These are phyloP conservation scores for Suillus discolor DNA, from an alignment of 768 basidiomycete genomes.

Conservation along the genomic window DNA sequence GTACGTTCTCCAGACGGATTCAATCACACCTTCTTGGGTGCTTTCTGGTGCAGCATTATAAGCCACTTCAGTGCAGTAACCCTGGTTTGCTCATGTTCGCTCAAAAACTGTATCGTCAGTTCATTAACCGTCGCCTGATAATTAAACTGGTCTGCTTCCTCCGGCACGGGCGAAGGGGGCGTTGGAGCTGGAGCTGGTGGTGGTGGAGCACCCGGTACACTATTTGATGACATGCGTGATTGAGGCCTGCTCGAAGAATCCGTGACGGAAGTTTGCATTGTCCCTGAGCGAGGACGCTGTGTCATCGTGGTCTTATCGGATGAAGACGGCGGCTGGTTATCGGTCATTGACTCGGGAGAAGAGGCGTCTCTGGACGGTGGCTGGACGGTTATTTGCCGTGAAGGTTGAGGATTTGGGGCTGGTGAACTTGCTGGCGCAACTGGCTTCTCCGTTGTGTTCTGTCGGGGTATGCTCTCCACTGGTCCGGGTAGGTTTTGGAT, in stretches of 20 bases:
- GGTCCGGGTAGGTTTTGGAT: constrained; percentile 86
- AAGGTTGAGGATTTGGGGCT: constrained; percentile 46
- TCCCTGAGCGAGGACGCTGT: constrained; percentile 26
- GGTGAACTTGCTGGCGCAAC: constrained; percentile 55
- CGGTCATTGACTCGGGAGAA: constrained; percentile 46
- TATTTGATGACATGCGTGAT: constrained; percentile 58
- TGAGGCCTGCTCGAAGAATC: constrained; percentile 58
- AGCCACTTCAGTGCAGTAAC: constrained; percentile 97
- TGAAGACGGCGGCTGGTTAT: constrained; percentile 31
- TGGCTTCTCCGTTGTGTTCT: constrained; percentile 29
- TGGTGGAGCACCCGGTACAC: constrained; percentile 37
- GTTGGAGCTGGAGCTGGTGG: constrained; percentile 31
- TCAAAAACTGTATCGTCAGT: constrained; percentile 90
- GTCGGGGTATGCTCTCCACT: constrained; percentile 43
- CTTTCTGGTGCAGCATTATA: constrained; percentile 97
- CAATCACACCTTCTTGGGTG: constrained; percentile 80
- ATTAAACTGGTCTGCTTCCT: constrained; percentile 79
- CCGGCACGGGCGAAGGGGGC: constrained; percentile 33
- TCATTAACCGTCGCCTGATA: constrained; percentile 93
- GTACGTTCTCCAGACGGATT: not conserved
- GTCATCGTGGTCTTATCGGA: constrained; percentile 41
- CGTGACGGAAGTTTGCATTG: constrained; percentile 26
- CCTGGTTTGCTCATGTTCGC: constrained; percentile 95
- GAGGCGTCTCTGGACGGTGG: constrained; percentile 48
- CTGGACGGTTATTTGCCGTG: constrained; percentile 54